Conservation (phyloP, 768 basidiomycete species). For the Tulasnella sp. region DNA sequence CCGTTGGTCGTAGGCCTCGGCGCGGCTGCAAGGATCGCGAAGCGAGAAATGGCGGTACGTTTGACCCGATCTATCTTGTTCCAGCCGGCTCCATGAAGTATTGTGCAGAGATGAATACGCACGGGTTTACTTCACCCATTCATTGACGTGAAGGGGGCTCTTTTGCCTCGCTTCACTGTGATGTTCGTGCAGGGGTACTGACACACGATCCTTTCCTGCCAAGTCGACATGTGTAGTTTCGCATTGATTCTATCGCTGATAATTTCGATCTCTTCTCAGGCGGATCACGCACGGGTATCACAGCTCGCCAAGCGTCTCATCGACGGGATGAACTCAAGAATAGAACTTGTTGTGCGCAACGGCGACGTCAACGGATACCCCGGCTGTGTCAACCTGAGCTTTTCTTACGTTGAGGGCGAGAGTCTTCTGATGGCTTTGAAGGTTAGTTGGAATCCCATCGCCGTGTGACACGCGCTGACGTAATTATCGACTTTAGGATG, state of each 20-base stretch:
- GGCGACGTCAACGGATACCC: conserved; percentile 87
- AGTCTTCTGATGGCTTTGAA: conserved; percentile 96
- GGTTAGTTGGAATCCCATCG: conserved; percentile 32
- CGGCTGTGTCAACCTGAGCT: conserved; percentile 91
- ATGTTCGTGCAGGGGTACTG: conserved; percentile 92
- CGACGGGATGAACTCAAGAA: conserved; percentile 64
- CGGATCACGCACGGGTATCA: conserved; percentile 66
- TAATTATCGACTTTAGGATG: conserved; percentile 45
- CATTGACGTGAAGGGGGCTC: not conserved
- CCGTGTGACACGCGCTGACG: not conserved
- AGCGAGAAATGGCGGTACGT: conserved; percentile 86
- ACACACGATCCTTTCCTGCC: conserved; percentile 29
- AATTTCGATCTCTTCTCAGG: conserved; percentile 32
- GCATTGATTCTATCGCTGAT: not conserved
- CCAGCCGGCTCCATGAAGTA: not conserved
- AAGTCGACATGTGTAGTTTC: not conserved
- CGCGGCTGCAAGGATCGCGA: conserved; percentile 87
- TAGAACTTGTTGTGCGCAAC: conserved; percentile 88
- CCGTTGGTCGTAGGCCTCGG: conserved; percentile 85
- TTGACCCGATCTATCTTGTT: not conserved
- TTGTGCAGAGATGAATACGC: not conserved
- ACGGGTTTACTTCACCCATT: conserved; percentile 15
- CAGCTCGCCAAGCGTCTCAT: conserved; percentile 72
- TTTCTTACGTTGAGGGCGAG: conserved; percentile 95
- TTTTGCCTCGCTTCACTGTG: conserved; percentile 31